Evolutionary conservation across 108 stramenopile species (phyloP).

Genomic region (Cyclotella sp.): DNA sequence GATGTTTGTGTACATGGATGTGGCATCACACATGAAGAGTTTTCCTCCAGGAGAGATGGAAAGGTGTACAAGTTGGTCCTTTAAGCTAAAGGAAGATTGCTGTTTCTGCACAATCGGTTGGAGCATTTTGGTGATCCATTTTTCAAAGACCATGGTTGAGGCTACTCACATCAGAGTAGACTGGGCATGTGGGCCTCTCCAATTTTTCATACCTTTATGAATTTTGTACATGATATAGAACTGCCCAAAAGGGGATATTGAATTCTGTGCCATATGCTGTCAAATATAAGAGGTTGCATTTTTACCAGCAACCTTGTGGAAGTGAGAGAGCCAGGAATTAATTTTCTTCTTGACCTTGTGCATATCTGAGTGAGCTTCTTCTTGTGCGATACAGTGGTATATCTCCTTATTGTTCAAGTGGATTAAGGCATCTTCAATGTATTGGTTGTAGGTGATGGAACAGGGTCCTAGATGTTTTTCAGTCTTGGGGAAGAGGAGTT

Average conservation of each 20-base stretch:
- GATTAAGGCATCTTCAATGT: neutral
- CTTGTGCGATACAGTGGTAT: neutral
- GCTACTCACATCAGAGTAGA: slow-evolving; percentile 13
- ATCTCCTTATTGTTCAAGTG: neutral
- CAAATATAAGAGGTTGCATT: neutral
- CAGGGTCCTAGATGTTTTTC: too few species aligned
- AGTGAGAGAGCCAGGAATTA: neutral
- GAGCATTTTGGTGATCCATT: neutral
- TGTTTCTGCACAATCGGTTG: slow-evolving; percentile 7
- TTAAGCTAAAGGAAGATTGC: slow-evolving; percentile 5
- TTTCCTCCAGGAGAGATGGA: neutral
- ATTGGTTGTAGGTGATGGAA: too few species aligned
- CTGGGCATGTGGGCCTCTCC: neutral
- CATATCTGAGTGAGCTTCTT: neutral
- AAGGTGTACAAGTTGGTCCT: slow-evolving; percentile 9
- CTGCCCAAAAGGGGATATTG: neutral
- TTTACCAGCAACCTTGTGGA: neutral
- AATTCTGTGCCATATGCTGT: neutral
- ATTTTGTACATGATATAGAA: too few species aligned
- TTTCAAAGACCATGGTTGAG: slow-evolving; percentile 1
- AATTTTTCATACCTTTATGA: too few species aligned
- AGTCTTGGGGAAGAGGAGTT: too few species aligned
- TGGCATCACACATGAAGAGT: slow-evolving; percentile 32
- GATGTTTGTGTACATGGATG: slow-evolving; percentile 48
- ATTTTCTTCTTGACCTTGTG: neutral